A percentile compares a stretch with the other conserved stretches of the same genome.
Conservation (phyloP, 2,329 filamentous ascomycete genomes). For the Metarhizium robertsii region DNA sequence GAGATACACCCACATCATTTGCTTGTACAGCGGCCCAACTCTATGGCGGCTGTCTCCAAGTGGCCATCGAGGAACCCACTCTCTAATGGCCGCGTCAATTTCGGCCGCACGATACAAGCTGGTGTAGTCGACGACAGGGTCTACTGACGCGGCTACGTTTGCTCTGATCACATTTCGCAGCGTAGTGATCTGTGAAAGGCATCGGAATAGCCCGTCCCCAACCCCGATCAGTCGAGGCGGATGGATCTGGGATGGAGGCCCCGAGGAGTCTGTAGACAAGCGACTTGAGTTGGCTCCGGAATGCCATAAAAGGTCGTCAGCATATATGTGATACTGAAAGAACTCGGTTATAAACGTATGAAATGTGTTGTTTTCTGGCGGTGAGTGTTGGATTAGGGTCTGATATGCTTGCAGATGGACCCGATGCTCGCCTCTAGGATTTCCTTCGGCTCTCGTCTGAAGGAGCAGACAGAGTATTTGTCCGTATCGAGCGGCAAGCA, state of each 20-base stretch:
- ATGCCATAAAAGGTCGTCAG: constrained; percentile 51
- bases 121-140: constrained; percentile 64
- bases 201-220: constrained; percentile 70
- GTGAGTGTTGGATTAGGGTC: constrained; percentile 53
- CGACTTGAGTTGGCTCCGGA: constrained; percentile 27
- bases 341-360: constrained; percentile 59
- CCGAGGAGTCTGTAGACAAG: constrained; percentile 35
- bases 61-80: constrained; percentile 61
- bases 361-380: constrained; percentile 58
- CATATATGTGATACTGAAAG: constrained; percentile 72
- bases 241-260: constrained; percentile 30
- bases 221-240: constrained; percentile 63
- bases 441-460: constrained; percentile 47
- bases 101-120: constrained; percentile 63
- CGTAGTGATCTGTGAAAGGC: constrained; percentile 69
- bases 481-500: constrained; percentile 47
- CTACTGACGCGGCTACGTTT: constrained; percentile 50
- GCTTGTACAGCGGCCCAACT: constrained; percentile 51
- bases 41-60: constrained; percentile 46
- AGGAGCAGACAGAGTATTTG: constrained; percentile 55
- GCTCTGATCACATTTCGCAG: constrained; percentile 66
- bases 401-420: constrained; percentile 70
- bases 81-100: constrained; percentile 64
- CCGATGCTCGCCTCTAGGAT: constrained; percentile 60
- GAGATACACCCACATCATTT: constrained; percentile 58